Base-by-base conservation (phyloP, 768 basidiomycete species). In the Mycena vitilis region DNA sequence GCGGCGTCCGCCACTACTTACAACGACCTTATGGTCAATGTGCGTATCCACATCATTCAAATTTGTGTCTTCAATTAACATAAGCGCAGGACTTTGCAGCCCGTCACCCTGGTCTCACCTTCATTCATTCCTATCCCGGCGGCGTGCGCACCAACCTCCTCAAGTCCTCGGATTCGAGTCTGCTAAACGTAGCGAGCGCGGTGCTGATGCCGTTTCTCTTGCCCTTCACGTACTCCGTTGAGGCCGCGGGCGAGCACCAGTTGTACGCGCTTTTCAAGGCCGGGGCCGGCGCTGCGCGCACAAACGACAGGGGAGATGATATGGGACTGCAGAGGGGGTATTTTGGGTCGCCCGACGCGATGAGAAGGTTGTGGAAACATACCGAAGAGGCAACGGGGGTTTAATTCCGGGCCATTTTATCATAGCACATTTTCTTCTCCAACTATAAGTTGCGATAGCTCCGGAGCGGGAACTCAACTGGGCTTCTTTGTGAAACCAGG, bases 61-160 rank as follows among this genome's bases (percentile, higher is more conserved):
- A 5, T 18, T 15, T 30, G 8, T 4, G 4, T 54, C 10, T 12
- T 51, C 7, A n/a, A 16, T 55, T 8, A 9, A 38, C 37, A 40
- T 18, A 5, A 12, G 74, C 62, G 18, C 25, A 4, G 12, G 22
- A 23, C 23, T 48, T 78, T 75, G 74, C 79, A 0, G 70, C 74
- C 9, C 74, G 70, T 18, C 64, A 80, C 53, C 78, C 78, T 2
- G 68, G 49, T 48, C 53, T 81, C 47, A 74, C 76, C 22, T 81
- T 83, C 73, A 73, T 76, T 5, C 81, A 82, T 66, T 71, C 68
- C 22, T 66, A 70, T 55, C 81, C 81, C 0, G 81, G 81, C 13
- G 47, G 9, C 47, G 47, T 47, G 15, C 15, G 15, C 18, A 18
- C 47, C 18, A 22, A 22, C 18, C 47, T 47, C n/a, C n/a, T 16